Base-by-base conservation (phyloP, 495 filamentous ascomycete genomes). In the Parmelia sp. region DNA sequence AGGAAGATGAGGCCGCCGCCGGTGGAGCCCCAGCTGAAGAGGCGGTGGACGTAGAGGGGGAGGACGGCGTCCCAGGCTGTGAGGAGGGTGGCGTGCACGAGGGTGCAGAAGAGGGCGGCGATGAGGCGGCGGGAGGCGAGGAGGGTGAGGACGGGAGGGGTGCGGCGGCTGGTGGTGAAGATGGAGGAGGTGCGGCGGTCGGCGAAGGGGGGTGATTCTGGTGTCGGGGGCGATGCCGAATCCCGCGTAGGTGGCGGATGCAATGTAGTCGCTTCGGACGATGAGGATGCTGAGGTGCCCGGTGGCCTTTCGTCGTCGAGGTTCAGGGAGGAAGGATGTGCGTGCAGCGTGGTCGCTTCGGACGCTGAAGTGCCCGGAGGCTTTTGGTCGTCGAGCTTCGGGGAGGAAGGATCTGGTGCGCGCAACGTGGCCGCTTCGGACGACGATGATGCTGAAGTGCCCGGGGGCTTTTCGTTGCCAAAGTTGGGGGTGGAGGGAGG, bases 1-100 rank as follows among this genome's bases (percentile, higher is more conserved):
- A 90, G 77, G 72, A 90, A 89, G 25, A 88, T 73, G 6, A 91
- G 75, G 7, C 86, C 88, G 11, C 84, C 86, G 21, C 83, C 86
- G 0, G 77, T 80, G 4, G 88, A 82, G 55, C 77, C 73, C 81
- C 83, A 90, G 63, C 73, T 64, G 65, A 89, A 90, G 11, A 76
- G 78, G 0, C 73, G 65, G 61, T 79, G 72, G 17, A 84, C 81
- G 62, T 78, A 80, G 1, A 89, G 72, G 8, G 88, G 84, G 11
- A 90, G 69, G 14, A 77, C 76, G 36, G 79, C 71, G 70, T 84
- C 82, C 66, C 83, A 81, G 19, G 76, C 64, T 37, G 86, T 84
- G 71, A 87, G 73, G n/a, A 88, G 73, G 33, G 80, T 74, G 5
- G 83, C 79, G 71, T 86, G 76, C 25, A 85, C 75, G 58, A 89